These are phyloP conservation scores for Neopestalotiopsis sp. DNA, from an alignment of 2,329 filamentous ascomycete genomes.

Conservation along the genomic window DNA sequence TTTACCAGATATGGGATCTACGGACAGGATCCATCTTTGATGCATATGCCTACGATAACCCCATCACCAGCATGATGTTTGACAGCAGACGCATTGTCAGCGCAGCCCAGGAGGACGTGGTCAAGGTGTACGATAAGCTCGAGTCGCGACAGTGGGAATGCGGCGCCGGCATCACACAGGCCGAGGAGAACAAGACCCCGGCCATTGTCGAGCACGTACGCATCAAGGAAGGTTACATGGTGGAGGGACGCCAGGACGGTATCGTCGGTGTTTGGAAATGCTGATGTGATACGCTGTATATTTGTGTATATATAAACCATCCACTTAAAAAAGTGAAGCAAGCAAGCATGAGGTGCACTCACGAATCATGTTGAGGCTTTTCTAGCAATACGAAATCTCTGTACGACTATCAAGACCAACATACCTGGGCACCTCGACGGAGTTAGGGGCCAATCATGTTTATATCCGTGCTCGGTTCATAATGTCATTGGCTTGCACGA, in stretches of 20 bases:
- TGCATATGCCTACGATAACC: slow-evolving; percentile 92
- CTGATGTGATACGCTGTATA: slow-evolving; percentile 23
- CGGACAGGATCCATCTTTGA: slow-evolving; percentile 95
- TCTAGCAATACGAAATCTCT: neutral
- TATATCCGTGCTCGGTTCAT: neutral
- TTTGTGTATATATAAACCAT: neutral
- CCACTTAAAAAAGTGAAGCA: neutral
- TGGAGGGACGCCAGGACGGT: slow-evolving; percentile 88
- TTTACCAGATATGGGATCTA: slow-evolving; percentile 90
- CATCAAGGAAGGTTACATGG: slow-evolving; percentile 91
- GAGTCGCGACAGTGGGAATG: slow-evolving; percentile 97
- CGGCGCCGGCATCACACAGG: slow-evolving; percentile 77
- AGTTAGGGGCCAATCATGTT: neutral
- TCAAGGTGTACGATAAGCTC: slow-evolving; percentile 98
- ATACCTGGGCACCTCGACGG: neutral
- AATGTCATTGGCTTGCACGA: neutral
- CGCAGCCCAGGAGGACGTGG: slow-evolving; percentile 89
- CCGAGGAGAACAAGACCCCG: slow-evolving; percentile 68
- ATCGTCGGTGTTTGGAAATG: slow-evolving; percentile 82
- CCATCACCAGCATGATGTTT: slow-evolving; percentile 97
- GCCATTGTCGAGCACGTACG: slow-evolving; percentile 83
- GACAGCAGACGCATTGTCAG: slow-evolving; percentile 87
- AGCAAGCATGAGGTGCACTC: neutral
- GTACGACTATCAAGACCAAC: neutral
- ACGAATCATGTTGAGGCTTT: neutral